Conservation (phyloP, 1,284 basidiomycete genomes). For the Clitocybe nebularis region DNA sequence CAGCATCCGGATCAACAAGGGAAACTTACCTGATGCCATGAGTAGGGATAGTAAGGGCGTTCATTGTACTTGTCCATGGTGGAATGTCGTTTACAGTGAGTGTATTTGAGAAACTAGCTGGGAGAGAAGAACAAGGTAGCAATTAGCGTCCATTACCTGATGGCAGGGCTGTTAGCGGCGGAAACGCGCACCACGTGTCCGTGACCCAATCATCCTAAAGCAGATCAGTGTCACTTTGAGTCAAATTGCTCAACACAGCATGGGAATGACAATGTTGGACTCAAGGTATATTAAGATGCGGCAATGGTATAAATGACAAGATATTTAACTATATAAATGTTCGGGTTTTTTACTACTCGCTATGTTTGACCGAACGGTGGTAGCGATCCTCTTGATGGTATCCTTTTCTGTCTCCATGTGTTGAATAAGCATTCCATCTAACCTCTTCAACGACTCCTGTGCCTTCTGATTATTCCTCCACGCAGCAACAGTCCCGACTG, state of each 20-base stretch:
- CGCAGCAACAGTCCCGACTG: slow-evolving; percentile 24
- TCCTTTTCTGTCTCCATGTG: slow-evolving; percentile 76
- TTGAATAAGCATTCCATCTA: slow-evolving; percentile 71
- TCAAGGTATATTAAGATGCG: slow-evolving; percentile 24
- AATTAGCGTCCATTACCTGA: neutral
- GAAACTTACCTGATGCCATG: slow-evolving; percentile 55
- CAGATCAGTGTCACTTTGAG: too few species aligned
- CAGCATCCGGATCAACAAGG: neutral
- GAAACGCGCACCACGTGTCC: neutral
- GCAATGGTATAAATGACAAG: slow-evolving; percentile 22
- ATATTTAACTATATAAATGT: slow-evolving; percentile 12
- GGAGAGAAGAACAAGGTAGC: slow-evolving; percentile 8
- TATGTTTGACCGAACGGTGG: slow-evolving; percentile 21
- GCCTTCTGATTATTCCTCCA: slow-evolving; percentile 36
- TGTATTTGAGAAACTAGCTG: neutral
- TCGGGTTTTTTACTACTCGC: slow-evolving; percentile 12
- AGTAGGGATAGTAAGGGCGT: slow-evolving; percentile 46
- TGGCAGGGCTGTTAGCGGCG: neutral
- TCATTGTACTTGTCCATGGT: slow-evolving; percentile 37
- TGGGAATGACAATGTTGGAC: too few species aligned
- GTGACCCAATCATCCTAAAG: too few species aligned
- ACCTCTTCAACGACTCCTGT: slow-evolving; percentile 52
- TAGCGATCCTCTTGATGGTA: slow-evolving; percentile 66
- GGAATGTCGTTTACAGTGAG: too few species aligned
- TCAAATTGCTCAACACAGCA: too few species aligned